phyloP scores from a whole-genome alignment of 768 basidiomycete genomes.

The Termitomyces sp. region DNA sequence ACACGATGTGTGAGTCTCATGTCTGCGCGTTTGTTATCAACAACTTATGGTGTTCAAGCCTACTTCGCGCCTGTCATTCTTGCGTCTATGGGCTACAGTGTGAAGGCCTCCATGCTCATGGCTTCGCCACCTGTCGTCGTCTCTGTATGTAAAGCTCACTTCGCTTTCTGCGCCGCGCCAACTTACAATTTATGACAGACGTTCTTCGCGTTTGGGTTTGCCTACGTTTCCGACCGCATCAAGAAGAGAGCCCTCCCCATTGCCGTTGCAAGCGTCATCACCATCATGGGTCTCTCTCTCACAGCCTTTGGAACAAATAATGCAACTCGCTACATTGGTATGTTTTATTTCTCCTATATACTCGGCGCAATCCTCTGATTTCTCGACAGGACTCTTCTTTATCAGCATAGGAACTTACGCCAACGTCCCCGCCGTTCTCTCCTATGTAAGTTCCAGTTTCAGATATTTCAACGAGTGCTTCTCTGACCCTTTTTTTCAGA shows the following conservation, averaged over 20 bases:
- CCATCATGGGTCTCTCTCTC: conserved; percentile 30
- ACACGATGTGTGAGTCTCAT: conserved; percentile 23
- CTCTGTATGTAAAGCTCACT: conserved; percentile 26
- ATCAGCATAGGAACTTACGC: conserved; percentile 31
- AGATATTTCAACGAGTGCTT: neutral
- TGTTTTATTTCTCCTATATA: neutral
- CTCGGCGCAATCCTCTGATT: neutral
- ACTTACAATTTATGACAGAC: conserved; percentile 19
- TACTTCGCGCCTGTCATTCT: conserved; percentile 34
- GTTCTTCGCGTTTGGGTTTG: conserved; percentile 32
- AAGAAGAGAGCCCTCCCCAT: conserved; percentile 31
- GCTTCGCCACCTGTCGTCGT: conserved; percentile 31
- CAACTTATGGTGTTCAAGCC: neutral
- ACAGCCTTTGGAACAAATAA: conserved; percentile 26
- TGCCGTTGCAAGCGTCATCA: conserved; percentile 27
- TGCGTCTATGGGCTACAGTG: conserved; percentile 27
- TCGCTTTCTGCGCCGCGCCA: conserved; percentile 24
- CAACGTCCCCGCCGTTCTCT: conserved; percentile 33
- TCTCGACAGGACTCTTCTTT: conserved; percentile 24
- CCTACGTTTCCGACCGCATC: conserved; percentile 36
- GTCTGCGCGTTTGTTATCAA: neutral
- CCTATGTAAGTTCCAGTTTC: conserved; percentile 28
- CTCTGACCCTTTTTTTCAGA: neutral
- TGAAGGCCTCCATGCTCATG: conserved; percentile 26
- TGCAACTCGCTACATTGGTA: conserved; percentile 30